Base-by-base conservation (phyloP, 306 rosid genomes). In the Corylus avellana region DNA sequence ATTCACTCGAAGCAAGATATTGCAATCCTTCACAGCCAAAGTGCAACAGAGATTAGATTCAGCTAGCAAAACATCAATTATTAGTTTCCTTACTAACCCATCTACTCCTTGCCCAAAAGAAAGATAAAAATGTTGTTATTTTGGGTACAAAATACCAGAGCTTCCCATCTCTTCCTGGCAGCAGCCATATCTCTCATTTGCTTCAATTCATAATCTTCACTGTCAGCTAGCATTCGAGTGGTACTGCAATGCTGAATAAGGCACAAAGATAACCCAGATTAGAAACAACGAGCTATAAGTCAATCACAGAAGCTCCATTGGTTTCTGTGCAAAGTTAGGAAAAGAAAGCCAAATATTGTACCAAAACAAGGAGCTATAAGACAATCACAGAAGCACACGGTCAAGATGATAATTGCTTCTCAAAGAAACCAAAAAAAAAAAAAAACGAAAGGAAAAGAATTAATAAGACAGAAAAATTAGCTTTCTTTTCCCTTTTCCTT, bases 151-250 rank as follows among this genome's bases (percentile, higher is more conserved):
- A 74, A 79, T 88, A 95, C 98, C 98, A 92, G 84, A 85, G 97
- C 87, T 70, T 95, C 97, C 98, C 97, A 91, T 92, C 98, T 91
- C 88, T 91, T 95, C 75, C 87, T 92, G 58, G 98, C 97, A 77
- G 98, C 94, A 85, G 92, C 89, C 97, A 95, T 90, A 72, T 91
- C 98, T 85, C 88, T 92, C 86, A 84, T 79, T 89, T 95, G 98
- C 89, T 95, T 92, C 92, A 92, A 74, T 80, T 92, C 98, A 75
- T 77, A 87, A 75, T 92, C 98, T 74, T 86, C 97, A 79, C 56
- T 75, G 48, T 87, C 96, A 70, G 87, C 85, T 82, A 77, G 87
- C 81, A 81, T 88, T 35, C 89, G 89, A 78, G 87, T 78, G 2
- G 75, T 80, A 48, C 84, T 81, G 86, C 84, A 61, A 75, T 51